Conservation (phyloP, 1,284 basidiomycete species). For the Stygiomarasmius scandens region DNA sequence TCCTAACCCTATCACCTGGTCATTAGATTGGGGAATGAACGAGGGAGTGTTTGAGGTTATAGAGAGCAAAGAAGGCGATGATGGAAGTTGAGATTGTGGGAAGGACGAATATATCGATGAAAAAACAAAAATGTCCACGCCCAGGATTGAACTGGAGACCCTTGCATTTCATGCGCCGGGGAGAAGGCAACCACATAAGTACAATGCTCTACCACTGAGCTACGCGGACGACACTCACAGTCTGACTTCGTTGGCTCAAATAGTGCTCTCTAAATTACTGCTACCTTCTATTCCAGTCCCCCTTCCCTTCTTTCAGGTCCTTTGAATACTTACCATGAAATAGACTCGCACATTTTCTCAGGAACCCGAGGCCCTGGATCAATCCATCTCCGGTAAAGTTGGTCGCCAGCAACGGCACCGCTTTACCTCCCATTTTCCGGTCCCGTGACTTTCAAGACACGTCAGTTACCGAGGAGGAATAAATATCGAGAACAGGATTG, state of each 20-base stretch:
- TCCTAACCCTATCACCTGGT: too few relatives aligned
- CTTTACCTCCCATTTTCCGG: neutral
- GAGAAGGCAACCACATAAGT: conserved; percentile 1
- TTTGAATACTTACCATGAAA: neutral
- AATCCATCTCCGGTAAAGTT: neutral
- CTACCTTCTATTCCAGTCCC: neutral
- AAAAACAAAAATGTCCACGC: conserved; percentile 2
- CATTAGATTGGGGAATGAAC: too few relatives aligned
- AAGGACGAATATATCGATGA: conserved; percentile 1
- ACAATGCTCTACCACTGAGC: conserved; percentile 14
- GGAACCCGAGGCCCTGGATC: neutral
- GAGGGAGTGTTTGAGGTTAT: too few relatives aligned
- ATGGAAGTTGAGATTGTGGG: too few relatives aligned
- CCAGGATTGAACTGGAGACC: conserved; percentile 11
- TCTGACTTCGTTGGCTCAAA: neutral
- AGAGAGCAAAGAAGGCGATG: too few relatives aligned
- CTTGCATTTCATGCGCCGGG: neutral
- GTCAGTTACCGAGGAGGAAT: neutral
- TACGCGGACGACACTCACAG: neutral
- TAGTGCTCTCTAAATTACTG: too few relatives aligned
- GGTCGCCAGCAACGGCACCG: neutral
- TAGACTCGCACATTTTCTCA: neutral
- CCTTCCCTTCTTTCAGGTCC: neutral
- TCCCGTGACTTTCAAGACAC: conserved; percentile 7
- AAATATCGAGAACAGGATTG: neutral